Evolutionary conservation across 306 rosid genomes (phyloP).

Genomic region (Spatholobus suberectus): DNA sequence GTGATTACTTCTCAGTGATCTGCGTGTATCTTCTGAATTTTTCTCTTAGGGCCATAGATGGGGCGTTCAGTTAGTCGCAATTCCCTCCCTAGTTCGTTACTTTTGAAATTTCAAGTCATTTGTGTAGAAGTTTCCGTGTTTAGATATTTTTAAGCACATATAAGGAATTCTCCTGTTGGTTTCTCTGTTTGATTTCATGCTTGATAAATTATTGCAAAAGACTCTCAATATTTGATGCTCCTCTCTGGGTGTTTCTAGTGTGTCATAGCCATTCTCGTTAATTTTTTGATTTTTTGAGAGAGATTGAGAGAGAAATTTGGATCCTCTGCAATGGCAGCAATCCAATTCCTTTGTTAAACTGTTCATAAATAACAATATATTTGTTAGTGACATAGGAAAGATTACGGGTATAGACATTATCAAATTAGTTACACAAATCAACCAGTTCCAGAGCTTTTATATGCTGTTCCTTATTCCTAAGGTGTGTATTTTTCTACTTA

Average conservation of each 20-base stretch:
- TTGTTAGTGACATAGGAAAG: neutral
- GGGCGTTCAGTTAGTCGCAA: neutral
- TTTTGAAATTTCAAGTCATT: neutral
- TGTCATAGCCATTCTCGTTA: neutral
- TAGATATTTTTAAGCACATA: neutral
- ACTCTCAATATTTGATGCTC: constrained; percentile 1
- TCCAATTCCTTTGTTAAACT: neutral
- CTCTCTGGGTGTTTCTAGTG: neutral
- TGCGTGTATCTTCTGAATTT: neutral
- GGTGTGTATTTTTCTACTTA: neutral
- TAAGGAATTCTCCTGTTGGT: neutral
- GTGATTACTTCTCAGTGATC: neutral
- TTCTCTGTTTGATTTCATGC: neutral
- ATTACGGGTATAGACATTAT: neutral
- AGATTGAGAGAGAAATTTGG: neutral
- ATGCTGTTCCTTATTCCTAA: neutral
- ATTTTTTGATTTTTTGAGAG: neutral
- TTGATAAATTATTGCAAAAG: neutral
- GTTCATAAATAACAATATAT: neutral
- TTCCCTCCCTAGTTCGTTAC: neutral
- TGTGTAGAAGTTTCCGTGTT: neutral
- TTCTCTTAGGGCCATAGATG: neutral
- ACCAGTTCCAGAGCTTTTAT: constrained; percentile 10
- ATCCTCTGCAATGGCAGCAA: neutral
- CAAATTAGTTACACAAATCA: neutral